A percentile compares a stretch with the other conserved stretches of the same genome.
Conservation (phyloP, 805 yeast species). For the Candida parachauliodes region DNA sequence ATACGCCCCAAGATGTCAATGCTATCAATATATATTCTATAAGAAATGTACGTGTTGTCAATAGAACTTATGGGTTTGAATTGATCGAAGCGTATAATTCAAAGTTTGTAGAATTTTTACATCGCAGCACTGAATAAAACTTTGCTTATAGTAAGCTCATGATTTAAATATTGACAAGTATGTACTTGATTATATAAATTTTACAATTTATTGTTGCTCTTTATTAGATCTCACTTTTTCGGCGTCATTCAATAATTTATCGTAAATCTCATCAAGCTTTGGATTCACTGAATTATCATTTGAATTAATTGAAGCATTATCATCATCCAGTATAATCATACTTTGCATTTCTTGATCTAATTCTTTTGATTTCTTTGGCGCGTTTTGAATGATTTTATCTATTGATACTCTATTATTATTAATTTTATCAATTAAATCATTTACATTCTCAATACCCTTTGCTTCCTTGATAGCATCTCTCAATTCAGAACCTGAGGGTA, state of each 20-base stretch:
- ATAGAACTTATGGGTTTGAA: too few species aligned
- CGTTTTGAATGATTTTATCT: constrained; percentile 25
- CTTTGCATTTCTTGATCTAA: too few species aligned
- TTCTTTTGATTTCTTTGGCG: neutral
- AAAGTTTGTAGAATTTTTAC: too few species aligned
- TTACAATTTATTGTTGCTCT: too few species aligned
- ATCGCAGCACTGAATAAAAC: too few species aligned
- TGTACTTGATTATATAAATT: too few species aligned
- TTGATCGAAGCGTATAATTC: too few species aligned
- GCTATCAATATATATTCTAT: too few species aligned
- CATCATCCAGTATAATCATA: constrained; percentile 14
- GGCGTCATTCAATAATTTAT: constrained; percentile 64
- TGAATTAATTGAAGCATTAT: constrained; percentile 21
- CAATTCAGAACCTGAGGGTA: constrained; percentile 54
- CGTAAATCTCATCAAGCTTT: constrained; percentile 71
- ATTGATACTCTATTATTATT: constrained; percentile 50
- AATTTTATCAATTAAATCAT: constrained; percentile 64
- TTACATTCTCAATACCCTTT: constrained; percentile 68
- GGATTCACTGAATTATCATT: constrained; percentile 23
- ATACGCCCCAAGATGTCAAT: too few species aligned
- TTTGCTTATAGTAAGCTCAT: too few species aligned
- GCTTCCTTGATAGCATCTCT: constrained; percentile 66
- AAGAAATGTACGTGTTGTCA: too few species aligned
- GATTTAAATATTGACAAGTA: too few species aligned
- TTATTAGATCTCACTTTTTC: constrained; percentile 58